Evolutionary conservation across 2,329 filamentous ascomycete species (phyloP), one percentile per base, ranked within the genome.

Genomic region (Dactylellina sp.): DNA sequence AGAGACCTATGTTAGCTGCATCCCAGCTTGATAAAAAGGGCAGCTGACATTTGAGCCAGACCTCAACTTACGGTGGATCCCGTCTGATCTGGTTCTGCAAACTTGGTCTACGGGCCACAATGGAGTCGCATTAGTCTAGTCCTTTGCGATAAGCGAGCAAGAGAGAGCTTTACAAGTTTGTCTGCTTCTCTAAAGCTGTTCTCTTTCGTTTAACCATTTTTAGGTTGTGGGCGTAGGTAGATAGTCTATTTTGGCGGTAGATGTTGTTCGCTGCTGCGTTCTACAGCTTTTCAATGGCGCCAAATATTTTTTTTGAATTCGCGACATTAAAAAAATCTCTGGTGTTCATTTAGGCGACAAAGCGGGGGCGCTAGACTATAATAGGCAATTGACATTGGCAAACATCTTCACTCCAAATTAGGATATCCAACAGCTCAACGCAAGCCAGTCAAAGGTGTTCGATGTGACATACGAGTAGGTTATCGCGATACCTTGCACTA

Each of bases 1-100:
- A 28, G 42, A 53, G 47, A 40, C 44, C 59, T 35, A 22, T 25
- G 35, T 56, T 55, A 55, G 28, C 47, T 61, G 44, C 9, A 16
- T 12, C 7, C 53, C 16, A n/a, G 20, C 24, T 44, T 25, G 64
- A 25, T 40, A 4, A 60, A 59, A 24, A 18, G 12, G 35, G 35
- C 40, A 46, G 39, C 64, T 53, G 56, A 61, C 64, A 42, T 61
- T 71, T 22, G 50, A 57, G 57, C 50, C 39, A 71, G 64, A 32
- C 28, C 14, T 70, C 37, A 46, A 72, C 60, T 60, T 64, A 79
- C 16, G 76, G 76, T 62, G 77, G 77, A 57, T 79, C 77, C 39
- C 77, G 76, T 42, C 77, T 75, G 60, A 79, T 79, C 39, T 78
- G 76, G 61, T 79, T 79, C 63, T 79, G 77, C 32, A 79, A 66